Base-by-base conservation (phyloP, 257 asterid genomes). In the Salvia hispanica region DNA sequence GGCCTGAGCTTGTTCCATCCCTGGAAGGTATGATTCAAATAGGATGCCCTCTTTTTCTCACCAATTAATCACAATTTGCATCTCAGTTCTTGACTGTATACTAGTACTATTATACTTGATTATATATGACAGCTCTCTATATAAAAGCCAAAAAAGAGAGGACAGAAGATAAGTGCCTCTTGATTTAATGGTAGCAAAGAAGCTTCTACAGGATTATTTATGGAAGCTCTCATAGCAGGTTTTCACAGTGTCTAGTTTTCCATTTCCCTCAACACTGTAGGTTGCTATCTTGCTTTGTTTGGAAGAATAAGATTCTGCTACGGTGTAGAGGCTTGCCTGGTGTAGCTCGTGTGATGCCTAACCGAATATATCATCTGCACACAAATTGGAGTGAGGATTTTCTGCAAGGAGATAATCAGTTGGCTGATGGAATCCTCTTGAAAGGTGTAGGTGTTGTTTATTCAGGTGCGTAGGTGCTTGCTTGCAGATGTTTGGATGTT, bases 331-430 rank as follows among this genome's bases (percentile, higher is more conserved):
- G 53, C 64, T 70, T 50, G 25, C 76, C 77, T 28, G 83, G 75
- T 3, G 73, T 81, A 11, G 72, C 75, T 66, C 74, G 67, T 25
- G 81, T 78, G 15, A 58, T 78, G 53, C 79, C 81, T 11, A 72
- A 76, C 18, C 76, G 58, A 48, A 52, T 73, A 47, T 72, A 64
- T 54, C 21, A 53, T 46, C 58, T 74, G 63, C 80, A 82, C 75
- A 82, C 82, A 5, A 25, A 25, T 25, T 76, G 81, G 55, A 78
- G 84, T 62, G 78, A 84, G 80, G 80, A 76, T 68, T 78, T 70
- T 70, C 71, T 78, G 59, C 74, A 64, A 45, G 70, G 74, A 9
- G 64, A 47, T 21, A 42, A 73, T 33, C 66, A 75, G 11, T 21
- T 34, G 18, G 14, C 28, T 40, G 72, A 62, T 64, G 78, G 78